A percentile compares a stretch with the other conserved stretches of the same genome.
These are phyloP conservation scores for Diutina ranongensis DNA, from an alignment of 1,139 yeast genomes.

Conservation along the genomic window DNA sequence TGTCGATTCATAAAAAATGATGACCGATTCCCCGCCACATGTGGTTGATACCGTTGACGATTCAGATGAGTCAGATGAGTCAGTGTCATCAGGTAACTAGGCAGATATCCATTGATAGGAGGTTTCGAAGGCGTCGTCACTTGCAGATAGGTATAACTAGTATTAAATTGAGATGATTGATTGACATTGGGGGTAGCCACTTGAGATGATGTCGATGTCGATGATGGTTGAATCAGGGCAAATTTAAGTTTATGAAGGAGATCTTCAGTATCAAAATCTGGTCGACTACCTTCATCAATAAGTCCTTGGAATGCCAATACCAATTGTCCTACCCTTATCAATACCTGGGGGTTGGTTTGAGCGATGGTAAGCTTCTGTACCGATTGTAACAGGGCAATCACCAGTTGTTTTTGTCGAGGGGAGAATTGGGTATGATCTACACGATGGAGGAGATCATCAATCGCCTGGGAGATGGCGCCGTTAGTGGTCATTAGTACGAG, in stretches of 20 bases:
- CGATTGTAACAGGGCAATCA: not conserved
- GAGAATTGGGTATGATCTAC: not conserved
- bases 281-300: not conserved
- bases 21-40: not conserved
- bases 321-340: not conserved
- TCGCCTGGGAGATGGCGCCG: conserved; percentile 1
- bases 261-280: not conserved
- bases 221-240: not conserved
- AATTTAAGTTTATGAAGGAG: not conserved
- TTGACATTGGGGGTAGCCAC: not conserved
- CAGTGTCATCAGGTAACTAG: not conserved
- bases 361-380: conserved; percentile 3
- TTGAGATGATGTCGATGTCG: not conserved
- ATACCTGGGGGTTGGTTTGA: not conserved
- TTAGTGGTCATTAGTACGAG: not conserved
- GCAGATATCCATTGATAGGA: not conserved
- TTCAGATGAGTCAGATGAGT: not conserved
- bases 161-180: not conserved
- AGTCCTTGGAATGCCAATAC: not conserved
- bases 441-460: not conserved
- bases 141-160: not conserved
- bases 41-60: not conserved
- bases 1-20: too few relatives aligned
- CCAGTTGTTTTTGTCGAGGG: not conserved
- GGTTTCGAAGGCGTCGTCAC: not conserved